Evolutionary conservation across 345 rosid species (phyloP).

Genomic region (Gossypium bickii): DNA sequence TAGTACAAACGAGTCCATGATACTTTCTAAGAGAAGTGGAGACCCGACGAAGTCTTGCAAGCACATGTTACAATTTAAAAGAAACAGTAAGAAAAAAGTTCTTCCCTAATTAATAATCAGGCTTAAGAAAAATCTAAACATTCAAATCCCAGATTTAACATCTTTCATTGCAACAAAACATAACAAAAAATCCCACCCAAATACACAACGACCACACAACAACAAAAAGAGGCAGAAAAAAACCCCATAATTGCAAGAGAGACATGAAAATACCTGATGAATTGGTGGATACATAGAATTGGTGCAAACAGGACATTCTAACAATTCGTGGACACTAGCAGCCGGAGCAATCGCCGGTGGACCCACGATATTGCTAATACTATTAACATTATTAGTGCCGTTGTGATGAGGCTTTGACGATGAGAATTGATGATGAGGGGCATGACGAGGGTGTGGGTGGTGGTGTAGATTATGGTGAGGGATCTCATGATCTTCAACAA

Average conservation of each 20-base stretch:
- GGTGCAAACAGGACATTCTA: conserved; percentile 95
- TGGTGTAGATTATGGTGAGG: neutral
- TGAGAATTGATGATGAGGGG: conserved; percentile 47
- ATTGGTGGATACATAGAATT: conserved; percentile 98
- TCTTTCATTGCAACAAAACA: neutral
- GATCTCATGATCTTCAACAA: neutral
- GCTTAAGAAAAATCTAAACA: neutral
- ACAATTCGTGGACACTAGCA: conserved; percentile 84
- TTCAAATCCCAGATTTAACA: neutral
- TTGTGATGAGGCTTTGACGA: conserved; percentile 51
- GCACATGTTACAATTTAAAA: neutral
- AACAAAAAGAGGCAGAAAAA: neutral
- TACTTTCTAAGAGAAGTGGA: neutral
- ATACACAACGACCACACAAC: neutral
- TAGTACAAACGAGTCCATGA: too few relatives aligned
- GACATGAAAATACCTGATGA: conserved; percentile 55
- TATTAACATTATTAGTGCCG: conserved; percentile 16
- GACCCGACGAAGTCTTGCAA: too few relatives aligned
- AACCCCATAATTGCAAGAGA: neutral
- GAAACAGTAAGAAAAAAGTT: neutral
- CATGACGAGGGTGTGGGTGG: conserved; percentile 29
- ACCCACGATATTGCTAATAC: conserved; percentile 39
- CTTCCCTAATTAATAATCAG: neutral
- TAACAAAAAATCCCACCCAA: neutral
- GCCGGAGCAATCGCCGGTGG: conserved; percentile 66